These are phyloP conservation scores for Gastrolobium bilobum DNA, from an alignment of 306 rosid genomes.

Conservation along the genomic window DNA sequence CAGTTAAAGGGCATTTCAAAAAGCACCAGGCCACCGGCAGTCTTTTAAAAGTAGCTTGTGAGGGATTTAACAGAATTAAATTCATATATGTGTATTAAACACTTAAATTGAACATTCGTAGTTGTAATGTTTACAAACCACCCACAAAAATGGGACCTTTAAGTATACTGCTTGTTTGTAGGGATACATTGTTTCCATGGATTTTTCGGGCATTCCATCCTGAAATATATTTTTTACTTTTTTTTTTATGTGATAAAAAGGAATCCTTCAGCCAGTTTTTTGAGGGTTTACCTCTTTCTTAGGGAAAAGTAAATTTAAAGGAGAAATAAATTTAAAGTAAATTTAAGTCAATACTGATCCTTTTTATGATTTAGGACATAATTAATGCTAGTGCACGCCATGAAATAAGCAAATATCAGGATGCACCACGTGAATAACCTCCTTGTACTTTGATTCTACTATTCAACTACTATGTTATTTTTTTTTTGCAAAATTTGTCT, in stretches of 20 bases:
- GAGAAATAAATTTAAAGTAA: slow-evolving; percentile 30
- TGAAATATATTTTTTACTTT: slow-evolving; percentile 26
- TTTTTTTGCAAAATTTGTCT: slow-evolving; percentile 35
- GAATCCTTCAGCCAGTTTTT: not conserved
- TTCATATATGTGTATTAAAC: not conserved
- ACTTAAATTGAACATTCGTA: slow-evolving; percentile 9
- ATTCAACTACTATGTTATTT: slow-evolving; percentile 35
- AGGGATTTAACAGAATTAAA: not conserved
- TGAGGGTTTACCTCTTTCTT: slow-evolving; percentile 18
- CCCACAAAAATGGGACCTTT: slow-evolving; percentile 8
- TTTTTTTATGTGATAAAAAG: slow-evolving; percentile 20
- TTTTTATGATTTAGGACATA: slow-evolving; percentile 31
- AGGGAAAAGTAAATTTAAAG: slow-evolving; percentile 35
- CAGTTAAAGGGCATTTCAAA: slow-evolving; percentile 15
- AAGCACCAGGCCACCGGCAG: slow-evolving; percentile 9
- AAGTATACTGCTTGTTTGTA: slow-evolving; percentile 35
- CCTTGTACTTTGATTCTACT: slow-evolving; percentile 34
- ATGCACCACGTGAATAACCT: slow-evolving; percentile 6
- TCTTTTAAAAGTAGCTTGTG: slow-evolving; percentile 26
- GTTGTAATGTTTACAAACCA: slow-evolving; percentile 18
- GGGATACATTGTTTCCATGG: slow-evolving; percentile 33
- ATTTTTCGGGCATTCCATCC: slow-evolving; percentile 29
- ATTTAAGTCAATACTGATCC: slow-evolving; percentile 11
- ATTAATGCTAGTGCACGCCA: slow-evolving; percentile 18
- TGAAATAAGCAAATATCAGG: slow-evolving; percentile 9